Percentiles rank a stretch among this genome's conserved stretches.
Evolutionary conservation across 2,329 filamentous ascomycete species (phyloP).

Genomic region (Penicillium psychrosexuale): DNA sequence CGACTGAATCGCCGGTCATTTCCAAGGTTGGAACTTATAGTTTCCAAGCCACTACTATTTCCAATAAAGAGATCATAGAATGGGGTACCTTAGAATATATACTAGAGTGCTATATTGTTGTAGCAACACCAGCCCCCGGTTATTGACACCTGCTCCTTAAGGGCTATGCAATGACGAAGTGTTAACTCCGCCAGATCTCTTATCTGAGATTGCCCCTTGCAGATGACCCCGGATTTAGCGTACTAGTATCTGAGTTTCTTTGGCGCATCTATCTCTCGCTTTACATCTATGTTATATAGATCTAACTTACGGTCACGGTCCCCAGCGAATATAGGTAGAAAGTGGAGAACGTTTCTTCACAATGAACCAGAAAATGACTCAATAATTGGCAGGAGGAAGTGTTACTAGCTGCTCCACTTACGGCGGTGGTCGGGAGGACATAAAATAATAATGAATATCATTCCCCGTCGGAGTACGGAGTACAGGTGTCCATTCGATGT

Average conservation of each 20-base stretch:
- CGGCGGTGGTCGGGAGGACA: background rate
- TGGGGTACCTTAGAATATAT: background rate
- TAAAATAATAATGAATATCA: conserved; percentile 8
- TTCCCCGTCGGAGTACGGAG: conserved; percentile 4
- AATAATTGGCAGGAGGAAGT: background rate
- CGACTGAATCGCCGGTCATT: conserved; percentile 7
- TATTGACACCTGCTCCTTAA: background rate
- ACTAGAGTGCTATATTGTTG: background rate
- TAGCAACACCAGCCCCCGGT: background rate
- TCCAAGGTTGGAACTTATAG: background rate
- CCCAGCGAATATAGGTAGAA: background rate
- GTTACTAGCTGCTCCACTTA: conserved; percentile 8
- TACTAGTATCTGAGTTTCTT: background rate
- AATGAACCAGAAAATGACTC: background rate
- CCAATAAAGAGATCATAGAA: background rate
- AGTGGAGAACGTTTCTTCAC: background rate
- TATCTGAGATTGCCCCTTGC: conserved; percentile 21
- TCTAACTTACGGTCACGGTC: background rate
- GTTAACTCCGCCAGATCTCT: conserved; percentile 8
- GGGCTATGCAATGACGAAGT: background rate
- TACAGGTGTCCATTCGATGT: background rate
- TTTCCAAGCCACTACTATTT: background rate
- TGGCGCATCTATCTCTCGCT: conserved; percentile 5
- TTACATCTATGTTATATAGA: background rate
- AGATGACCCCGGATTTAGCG: conserved; percentile 18